These are phyloP conservation scores for Moricandia arvensis DNA, from an alignment of 345 rosid genomes.

Conservation along the genomic window DNA sequence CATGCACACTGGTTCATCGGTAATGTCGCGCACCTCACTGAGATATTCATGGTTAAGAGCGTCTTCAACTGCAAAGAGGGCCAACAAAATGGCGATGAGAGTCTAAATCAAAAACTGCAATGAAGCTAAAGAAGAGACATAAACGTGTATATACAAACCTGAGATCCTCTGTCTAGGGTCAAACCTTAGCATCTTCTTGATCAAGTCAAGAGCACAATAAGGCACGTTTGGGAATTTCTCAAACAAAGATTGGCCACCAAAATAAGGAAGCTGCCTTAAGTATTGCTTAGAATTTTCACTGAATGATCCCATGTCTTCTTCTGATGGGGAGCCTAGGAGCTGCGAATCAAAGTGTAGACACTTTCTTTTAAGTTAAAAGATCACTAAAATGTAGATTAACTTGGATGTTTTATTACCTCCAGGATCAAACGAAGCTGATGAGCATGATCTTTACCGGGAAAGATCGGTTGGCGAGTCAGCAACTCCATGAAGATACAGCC, in stretches of 20 bases:
- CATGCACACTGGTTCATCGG: conserved; percentile 74
- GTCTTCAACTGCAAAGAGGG: conserved; percentile 55
- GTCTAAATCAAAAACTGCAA: too few species aligned
- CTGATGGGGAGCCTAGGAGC: conserved; percentile 87
- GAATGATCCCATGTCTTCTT: conserved; percentile 68
- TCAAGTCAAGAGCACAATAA: too few species aligned
- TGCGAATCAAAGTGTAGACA: conserved; percentile 40
- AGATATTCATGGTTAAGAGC: conserved; percentile 91
- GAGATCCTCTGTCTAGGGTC: too few species aligned
- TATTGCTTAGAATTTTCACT: conserved; percentile 82
- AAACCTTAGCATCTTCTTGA: too few species aligned
- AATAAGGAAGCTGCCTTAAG: conserved; percentile 55
- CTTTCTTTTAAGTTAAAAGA: neutral
- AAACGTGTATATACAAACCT: too few species aligned
- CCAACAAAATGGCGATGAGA: neutral
- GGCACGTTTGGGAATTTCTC: conserved; percentile 70
- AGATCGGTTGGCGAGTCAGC: conserved; percentile 71
- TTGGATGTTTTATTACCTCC: too few species aligned
- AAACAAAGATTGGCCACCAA: conserved; percentile 64
- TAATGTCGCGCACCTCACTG: too few species aligned
- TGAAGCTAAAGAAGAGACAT: too few species aligned
- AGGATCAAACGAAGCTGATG: conserved; percentile 82
- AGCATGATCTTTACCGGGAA: conserved; percentile 82
- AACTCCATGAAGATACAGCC: conserved; percentile 92
- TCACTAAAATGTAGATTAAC: too few species aligned